These are phyloP conservation scores for Blastosporella zonata DNA, from an alignment of 1,284 basidiomycete genomes.

Conservation along the genomic window DNA sequence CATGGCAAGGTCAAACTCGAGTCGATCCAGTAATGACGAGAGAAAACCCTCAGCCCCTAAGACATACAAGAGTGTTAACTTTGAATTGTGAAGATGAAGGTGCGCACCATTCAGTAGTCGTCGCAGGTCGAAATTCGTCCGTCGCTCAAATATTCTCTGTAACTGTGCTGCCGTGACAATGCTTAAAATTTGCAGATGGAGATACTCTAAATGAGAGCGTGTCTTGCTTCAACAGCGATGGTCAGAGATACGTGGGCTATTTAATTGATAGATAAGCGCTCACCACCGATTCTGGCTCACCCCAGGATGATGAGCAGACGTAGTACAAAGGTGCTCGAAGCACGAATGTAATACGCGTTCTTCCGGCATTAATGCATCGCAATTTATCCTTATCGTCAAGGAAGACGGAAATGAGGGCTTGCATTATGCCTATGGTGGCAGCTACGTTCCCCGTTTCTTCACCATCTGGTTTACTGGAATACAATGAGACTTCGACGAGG, in stretches of 20 bases:
- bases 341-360: conserved; percentile 80
- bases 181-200: conserved; percentile 90
- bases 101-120: conserved; percentile 74
- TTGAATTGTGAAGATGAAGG: conserved; percentile 1
- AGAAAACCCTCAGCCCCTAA: conserved; percentile 83
- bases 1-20: conserved; percentile 81
- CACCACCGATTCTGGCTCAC: conserved; percentile 91
- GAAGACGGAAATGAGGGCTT: conserved; percentile 92
- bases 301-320: conserved; percentile 87
- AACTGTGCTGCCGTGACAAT: conserved; percentile 87
- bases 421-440: conserved; percentile 88
- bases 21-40: conserved; percentile 60
- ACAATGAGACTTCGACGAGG: conserved; percentile 4
- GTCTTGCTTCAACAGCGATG: conserved; percentile 67
- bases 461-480: conserved; percentile 44
- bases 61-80: background rate
- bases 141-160: conserved; percentile 79
- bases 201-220: conserved; percentile 89
- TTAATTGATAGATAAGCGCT: conserved; percentile 33
- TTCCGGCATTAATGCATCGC: conserved; percentile 74
- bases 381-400: conserved; percentile 83
- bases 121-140: conserved; percentile 90
- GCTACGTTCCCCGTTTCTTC: conserved; percentile 65
- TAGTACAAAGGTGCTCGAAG: conserved; percentile 88
- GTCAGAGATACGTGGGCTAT: conserved; percentile 3